phyloP scores from a whole-genome alignment of 2,329 filamentous ascomycete genomes.

The Pestalotiopsis sp. region DNA sequence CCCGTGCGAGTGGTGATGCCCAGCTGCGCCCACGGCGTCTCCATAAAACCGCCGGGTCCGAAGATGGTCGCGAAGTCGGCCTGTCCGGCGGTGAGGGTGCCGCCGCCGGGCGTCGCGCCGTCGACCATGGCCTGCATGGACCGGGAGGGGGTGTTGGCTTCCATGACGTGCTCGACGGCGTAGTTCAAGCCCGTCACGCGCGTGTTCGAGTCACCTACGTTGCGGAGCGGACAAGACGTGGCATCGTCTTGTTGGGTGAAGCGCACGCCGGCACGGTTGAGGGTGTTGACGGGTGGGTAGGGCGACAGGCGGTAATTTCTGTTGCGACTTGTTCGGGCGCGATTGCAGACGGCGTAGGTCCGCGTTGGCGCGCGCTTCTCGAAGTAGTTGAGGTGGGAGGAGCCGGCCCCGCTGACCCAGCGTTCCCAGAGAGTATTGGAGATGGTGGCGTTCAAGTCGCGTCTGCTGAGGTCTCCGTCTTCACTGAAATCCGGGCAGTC shows the following conservation, averaged over 20 bases:
- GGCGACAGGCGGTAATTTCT: background rate
- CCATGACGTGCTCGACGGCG: background rate
- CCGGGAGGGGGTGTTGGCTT: background rate
- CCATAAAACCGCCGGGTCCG: background rate
- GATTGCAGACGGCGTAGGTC: background rate
- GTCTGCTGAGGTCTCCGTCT: background rate
- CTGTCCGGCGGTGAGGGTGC: background rate
- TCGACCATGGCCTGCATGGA: background rate
- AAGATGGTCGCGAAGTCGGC: background rate
- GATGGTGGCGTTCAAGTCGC: background rate
- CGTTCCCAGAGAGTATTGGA: background rate
- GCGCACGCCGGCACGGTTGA: background rate
- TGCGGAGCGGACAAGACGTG: background rate
- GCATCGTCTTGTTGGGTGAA: background rate
- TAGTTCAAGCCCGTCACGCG: background rate
- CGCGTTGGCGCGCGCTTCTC: background rate
- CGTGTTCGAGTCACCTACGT: background rate
- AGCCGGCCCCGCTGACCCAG: background rate
- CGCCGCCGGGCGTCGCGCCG: background rate
- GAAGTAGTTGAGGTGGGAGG: background rate
- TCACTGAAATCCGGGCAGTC: background rate
- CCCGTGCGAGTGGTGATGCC: background rate
- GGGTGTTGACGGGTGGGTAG: background rate
- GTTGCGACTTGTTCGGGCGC: background rate
- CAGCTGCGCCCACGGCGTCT: background rate